Evolutionary conservation across 225 moss, liverwort and hornwort species (phyloP).

Genomic region (Physcomitrellopsis africana): DNA sequence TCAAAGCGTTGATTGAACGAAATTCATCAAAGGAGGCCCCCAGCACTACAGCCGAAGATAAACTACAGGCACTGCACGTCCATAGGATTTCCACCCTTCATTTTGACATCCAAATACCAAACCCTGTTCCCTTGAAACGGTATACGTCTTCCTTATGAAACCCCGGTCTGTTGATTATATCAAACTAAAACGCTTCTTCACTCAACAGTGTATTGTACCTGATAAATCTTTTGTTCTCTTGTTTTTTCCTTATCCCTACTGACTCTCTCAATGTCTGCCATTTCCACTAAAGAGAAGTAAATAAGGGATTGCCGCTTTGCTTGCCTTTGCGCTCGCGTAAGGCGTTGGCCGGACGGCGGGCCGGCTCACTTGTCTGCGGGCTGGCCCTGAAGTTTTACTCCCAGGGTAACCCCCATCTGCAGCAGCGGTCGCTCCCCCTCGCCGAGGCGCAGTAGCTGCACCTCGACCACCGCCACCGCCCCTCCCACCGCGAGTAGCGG

Average conservation of each 20-base stretch:
- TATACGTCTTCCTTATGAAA: conserved; percentile 52
- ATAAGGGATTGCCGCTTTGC: conserved; percentile 92
- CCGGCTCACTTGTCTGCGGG: conserved; percentile 94
- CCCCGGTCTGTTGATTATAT: conserved; percentile 55
- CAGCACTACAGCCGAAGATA: conserved; percentile 99
- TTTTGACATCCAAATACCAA: conserved; percentile 64
- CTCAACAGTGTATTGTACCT: conserved; percentile 56
- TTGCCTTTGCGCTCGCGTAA: conserved; percentile 99
- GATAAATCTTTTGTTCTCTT: conserved; percentile 21
- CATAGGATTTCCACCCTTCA: conserved; percentile 65
- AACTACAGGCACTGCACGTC: conserved; percentile 81
- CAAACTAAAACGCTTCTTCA: conserved; percentile 50
- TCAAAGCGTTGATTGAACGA: conserved; percentile 64
- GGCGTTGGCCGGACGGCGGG: conserved; percentile 88
- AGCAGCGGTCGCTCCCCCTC: conserved; percentile 66
- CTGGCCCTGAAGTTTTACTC: conserved; percentile 80
- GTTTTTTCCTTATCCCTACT: conserved; percentile 53
- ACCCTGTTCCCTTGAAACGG: conserved; percentile 51
- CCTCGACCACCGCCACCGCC: conserved; percentile 61
- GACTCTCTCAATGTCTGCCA: conserved; percentile 81
- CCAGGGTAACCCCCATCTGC: conserved; percentile 79
- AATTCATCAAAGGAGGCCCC: conserved; percentile 67
- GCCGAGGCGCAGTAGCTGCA: conserved; percentile 62
- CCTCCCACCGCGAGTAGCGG: conserved; percentile 71
- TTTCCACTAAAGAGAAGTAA: conserved; percentile 78